Base-by-base conservation (phyloP, 257 asterid species). In the Apocynum venetum region DNA sequence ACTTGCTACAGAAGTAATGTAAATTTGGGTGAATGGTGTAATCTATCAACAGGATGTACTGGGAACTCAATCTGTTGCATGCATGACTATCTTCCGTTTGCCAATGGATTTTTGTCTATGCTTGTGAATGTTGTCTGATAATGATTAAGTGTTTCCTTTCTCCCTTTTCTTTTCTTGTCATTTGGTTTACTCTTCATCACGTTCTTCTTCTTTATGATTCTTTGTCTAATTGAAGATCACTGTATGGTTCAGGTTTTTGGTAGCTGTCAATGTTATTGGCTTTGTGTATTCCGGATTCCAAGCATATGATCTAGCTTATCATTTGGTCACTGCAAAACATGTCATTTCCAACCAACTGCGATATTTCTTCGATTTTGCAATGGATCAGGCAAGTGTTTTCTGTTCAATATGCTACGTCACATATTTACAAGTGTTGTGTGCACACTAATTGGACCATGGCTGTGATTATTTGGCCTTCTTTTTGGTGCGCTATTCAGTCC, bases 321-420 rank as follows among this genome's bases (percentile, higher is more conserved):
- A 80, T 82, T 82, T 92, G 89, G 90, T 86, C 48, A 84, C 93
- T 3, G 91, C 82, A 81, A 92, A 88, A 77, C 92, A 88, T 38
- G 76, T 85, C 36, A 74, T 88, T 84, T 78, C 97, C 12, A 88
- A 79, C 83, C 81, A 80, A 66, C 81, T 87, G 17, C 93, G 91
- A 15, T 76, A 78, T 83, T 92, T 84, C 79, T 89, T 94, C 15
- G 91, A 86, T 76, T 92, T 94, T 80, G 80, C 89, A 36, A 85
- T 92, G 88, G 97, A 94, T 79, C 98, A 94, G 97, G 98, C 87
- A 78, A 87, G 94, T 87, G 15, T 5, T 55, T 17, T 15, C 9
- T 55, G 61, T 55, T 55, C 59, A 53, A 13, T 53, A 53, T 53
- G 13, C 17, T 10, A 46, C 6, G 6, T 8, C 31, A 25, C 31